Percentiles rank a stretch among this genome's conserved stretches.
These are phyloP conservation scores for Jaapia argillacea DNA, from an alignment of 768 basidiomycete species.

Conservation along the genomic window DNA sequence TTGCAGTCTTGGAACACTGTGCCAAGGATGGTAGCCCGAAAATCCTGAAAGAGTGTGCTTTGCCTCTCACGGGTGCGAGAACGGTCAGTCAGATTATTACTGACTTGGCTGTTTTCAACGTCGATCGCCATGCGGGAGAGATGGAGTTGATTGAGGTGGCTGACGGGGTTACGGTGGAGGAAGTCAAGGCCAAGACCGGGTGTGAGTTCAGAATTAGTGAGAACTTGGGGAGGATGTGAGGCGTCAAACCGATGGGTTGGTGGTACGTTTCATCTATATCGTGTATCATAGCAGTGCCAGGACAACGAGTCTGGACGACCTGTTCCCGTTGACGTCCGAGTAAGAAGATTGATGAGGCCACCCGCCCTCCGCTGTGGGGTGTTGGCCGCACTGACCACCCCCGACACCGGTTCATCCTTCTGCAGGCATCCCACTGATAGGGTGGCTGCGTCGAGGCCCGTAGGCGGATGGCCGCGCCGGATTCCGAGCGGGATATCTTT, in stretches of 20 bases:
- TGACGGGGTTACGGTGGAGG: slow-evolving; percentile 76
- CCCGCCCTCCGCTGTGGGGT: too few species aligned
- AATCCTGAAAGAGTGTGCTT: slow-evolving; percentile 68
- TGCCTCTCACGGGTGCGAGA: slow-evolving; percentile 84
- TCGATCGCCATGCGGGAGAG: slow-evolving; percentile 65
- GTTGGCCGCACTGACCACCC: too few species aligned
- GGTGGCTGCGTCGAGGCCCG: too few species aligned
- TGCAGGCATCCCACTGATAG: too few species aligned
- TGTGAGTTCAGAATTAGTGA: slow-evolving; percentile 63
- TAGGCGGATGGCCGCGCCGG: too few species aligned
- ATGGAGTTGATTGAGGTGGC: slow-evolving; percentile 75
- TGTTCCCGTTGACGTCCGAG: too few species aligned
- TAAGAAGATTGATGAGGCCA: too few species aligned
- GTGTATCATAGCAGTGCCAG: too few species aligned
- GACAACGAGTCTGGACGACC: too few species aligned
- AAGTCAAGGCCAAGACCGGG: slow-evolving; percentile 80
- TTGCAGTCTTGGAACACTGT: slow-evolving; percentile 84
- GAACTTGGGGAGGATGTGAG: slow-evolving; percentile 34
- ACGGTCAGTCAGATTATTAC: slow-evolving; percentile 90
- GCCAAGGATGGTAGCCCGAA: slow-evolving; percentile 87
- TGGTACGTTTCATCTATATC: not conserved
- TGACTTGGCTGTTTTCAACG: slow-evolving; percentile 84
- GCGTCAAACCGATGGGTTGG: slow-evolving; percentile 2
- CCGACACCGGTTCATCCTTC: too few species aligned
- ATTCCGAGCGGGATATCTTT: too few species aligned